Evolutionary conservation across 192 early-diverging fungal genomes (phyloP), one percentile per base, ranked within the genome.

Genomic region (Coemansia sp.): DNA sequence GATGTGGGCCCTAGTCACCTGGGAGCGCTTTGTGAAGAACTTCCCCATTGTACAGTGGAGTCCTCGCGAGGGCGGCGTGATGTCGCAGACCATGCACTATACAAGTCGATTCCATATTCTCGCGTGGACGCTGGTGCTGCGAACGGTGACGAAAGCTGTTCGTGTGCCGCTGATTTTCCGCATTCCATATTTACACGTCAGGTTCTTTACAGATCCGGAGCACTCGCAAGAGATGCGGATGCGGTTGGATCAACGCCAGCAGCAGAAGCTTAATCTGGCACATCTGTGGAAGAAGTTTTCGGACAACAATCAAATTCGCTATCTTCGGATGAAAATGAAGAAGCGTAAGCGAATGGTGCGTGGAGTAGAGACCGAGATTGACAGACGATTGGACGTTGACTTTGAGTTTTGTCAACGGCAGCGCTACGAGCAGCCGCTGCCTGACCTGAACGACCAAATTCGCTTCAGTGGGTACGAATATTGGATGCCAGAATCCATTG

Each of bases 11-110:
- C 66, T 82, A 23, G 79, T 67, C 3, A 82, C 71, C 2, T 82
- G 79, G 79, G 67, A 73, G 38, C 65, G 70, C 19, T 24, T 82
- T 59, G 57, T 82, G 19, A 62, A 57, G 9, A 73, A 73, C 70
- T 82, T 63, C 43, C 79, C 79, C 1, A 41, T 82, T 24, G 70
- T 73, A 17, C 70, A 66, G 14, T 82, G 79, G 79, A 73, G 73
- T 47, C 63, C 70, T 32, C 73, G 79, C 14, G 45, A 67, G 58
- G 79, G 74, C 14, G 79, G 71, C 14, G 32, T 69, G 2, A 14
- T 57, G 53, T 65, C 78, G 45, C 67, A 75, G 37, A 55, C 79
- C 17, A 47, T 66, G 64, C 38, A 45, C 48, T 76, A 73, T 47
- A 82, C 79, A 1, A 69, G 64, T 15, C 48, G 47, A 27, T 73